These are phyloP conservation scores for Aspergillus terreus DNA, from an alignment of 2,329 filamentous ascomycete species.

Conservation along the genomic window DNA sequence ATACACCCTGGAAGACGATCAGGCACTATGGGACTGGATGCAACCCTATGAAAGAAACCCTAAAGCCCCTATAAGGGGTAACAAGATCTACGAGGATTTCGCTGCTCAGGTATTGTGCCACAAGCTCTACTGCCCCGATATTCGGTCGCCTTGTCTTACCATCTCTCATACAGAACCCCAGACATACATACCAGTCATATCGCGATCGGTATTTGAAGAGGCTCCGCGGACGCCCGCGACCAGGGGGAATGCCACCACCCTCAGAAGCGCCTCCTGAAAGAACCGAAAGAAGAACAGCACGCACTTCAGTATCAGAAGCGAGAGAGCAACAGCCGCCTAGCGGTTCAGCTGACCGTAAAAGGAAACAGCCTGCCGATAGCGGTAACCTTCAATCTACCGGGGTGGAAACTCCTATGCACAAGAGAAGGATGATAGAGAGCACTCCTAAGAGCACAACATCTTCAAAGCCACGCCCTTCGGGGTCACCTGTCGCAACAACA, in stretches of 20 bases:
- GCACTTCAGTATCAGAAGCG: not conserved
- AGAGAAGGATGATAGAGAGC: not conserved
- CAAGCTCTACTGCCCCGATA: too few relatives aligned
- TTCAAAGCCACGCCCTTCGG: not conserved
- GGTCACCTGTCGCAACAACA: not conserved
- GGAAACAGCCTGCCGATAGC: not conserved
- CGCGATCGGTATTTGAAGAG: conserved; percentile 45
- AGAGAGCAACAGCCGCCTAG: conserved; percentile 1
- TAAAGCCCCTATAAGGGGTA: conserved; percentile 34
- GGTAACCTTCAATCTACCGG: not conserved
- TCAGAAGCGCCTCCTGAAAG: not conserved
- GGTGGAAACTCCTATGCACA: not conserved
- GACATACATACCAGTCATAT: conserved; percentile 49
- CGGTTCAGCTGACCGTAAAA: not conserved
- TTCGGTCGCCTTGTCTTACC: conserved; percentile 1
- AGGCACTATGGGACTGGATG: conserved; percentile 43
- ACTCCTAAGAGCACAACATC: not conserved
- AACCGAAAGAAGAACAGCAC: not conserved
- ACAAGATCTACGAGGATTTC: conserved; percentile 44
- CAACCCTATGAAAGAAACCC: conserved; percentile 29
- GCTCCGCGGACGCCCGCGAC: conserved; percentile 33
- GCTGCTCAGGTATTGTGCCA: conserved; percentile 31
- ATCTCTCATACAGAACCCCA: conserved; percentile 31
- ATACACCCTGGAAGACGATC: conserved; percentile 45
- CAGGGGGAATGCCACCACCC: conserved; percentile 23